A percentile compares a stretch with the other conserved stretches of the same genome.
Evolutionary conservation across 1,284 basidiomycete genomes (phyloP).

Genomic region (Rhodotorula sp.): DNA sequence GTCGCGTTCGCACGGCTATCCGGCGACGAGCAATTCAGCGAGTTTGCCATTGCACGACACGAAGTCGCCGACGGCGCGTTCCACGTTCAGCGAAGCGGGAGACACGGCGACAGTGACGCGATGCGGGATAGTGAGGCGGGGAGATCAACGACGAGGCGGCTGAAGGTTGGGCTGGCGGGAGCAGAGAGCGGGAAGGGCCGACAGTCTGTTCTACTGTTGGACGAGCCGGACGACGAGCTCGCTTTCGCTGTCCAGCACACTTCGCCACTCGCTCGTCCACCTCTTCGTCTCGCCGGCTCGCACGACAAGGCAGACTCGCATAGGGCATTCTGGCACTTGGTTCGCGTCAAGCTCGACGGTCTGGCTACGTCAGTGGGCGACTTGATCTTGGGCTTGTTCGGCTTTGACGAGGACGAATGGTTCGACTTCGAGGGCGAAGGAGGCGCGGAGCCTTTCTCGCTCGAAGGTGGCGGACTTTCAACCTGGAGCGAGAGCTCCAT

Average conservation of each 20-base stretch:
- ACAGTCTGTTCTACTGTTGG: not conserved
- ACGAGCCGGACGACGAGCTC: not conserved
- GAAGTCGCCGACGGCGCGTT: no score
- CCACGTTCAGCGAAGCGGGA: no score
- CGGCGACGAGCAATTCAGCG: no score
- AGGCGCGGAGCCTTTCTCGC: not conserved
- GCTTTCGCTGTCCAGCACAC: constrained; percentile 10
- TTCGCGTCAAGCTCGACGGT: not conserved
- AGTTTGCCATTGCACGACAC: no score
- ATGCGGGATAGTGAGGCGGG: no score
- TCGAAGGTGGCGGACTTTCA: constrained; percentile 47
- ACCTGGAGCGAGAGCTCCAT: constrained; percentile 70
- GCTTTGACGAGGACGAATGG: constrained; percentile 24
- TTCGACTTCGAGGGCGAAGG: constrained; percentile 18
- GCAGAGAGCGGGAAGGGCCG: not conserved
- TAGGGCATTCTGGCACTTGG: not conserved
- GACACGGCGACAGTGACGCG: no score
- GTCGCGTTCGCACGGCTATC: no score
- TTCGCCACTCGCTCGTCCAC: not conserved
- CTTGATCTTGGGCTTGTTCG: constrained; percentile 18
- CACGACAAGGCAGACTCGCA: not conserved
- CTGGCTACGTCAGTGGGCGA: constrained; percentile 6
- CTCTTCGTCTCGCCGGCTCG: no score
- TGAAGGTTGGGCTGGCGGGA: not conserved
- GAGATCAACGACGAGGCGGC: not conserved